A percentile compares a stretch with the other conserved stretches of the same genome.
These are phyloP conservation scores for Aethionema arabicum DNA, from an alignment of 345 rosid species.

Conservation along the genomic window DNA sequence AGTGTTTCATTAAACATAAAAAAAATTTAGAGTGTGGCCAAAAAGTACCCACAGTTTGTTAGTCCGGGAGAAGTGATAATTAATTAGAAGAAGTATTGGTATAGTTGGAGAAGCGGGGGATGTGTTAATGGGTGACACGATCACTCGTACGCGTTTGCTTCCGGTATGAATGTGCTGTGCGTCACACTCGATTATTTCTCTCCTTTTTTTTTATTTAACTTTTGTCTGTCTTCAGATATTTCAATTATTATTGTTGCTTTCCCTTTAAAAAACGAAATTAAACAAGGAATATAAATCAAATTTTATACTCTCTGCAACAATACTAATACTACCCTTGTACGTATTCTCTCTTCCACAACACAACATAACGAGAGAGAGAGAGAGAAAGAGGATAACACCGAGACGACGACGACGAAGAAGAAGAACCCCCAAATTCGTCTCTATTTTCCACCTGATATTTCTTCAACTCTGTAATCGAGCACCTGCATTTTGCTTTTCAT, in stretches of 20 bases:
- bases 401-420: slow-evolving; percentile 25
- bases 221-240: neutral
- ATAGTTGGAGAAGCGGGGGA: neutral
- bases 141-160: slow-evolving; percentile 29
- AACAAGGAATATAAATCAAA: neutral
- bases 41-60: too few relatives aligned
- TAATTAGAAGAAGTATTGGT: too few relatives aligned
- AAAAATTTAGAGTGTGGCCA: too few relatives aligned
- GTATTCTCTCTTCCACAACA: slow-evolving; percentile 17
- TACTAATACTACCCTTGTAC: slow-evolving; percentile 25
- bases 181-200: slow-evolving; percentile 12
- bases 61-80: too few relatives aligned
- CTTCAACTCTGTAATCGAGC: neutral
- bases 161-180: slow-evolving; percentile 24
- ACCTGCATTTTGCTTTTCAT: slow-evolving; percentile 21
- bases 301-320: neutral
- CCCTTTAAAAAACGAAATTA: too few relatives aligned
- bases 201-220: neutral
- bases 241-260: neutral
- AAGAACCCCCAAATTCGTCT: slow-evolving; percentile 1
- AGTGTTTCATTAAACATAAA: too few relatives aligned
- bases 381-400: slow-evolving; percentile 19
- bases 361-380: slow-evolving; percentile 11
- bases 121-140: slow-evolving; percentile 31
- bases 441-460: neutral